Evolutionary conservation across 1,284 basidiomycete genomes (phyloP).

Genomic region (Pseudozyma tsukubaensis): DNA sequence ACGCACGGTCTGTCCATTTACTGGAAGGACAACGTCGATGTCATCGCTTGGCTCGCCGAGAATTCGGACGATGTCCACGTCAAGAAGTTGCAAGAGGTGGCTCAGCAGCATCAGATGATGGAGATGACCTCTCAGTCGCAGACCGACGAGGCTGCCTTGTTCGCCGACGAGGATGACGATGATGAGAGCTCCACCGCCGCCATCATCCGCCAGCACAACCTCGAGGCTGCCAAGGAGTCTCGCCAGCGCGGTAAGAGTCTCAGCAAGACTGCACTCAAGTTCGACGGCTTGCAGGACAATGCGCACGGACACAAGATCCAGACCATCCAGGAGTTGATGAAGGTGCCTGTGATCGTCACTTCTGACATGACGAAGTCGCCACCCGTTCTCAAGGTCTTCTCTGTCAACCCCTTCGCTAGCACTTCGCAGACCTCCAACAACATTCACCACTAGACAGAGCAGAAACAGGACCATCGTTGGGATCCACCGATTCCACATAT

Average conservation of each 20-base stretch:
- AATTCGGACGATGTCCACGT: conserved; percentile 77
- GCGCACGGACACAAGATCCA: conserved; percentile 39
- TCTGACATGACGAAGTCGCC: conserved; percentile 64
- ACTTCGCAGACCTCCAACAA: not conserved
- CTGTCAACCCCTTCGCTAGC: conserved; percentile 38
- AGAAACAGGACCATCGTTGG: not conserved
- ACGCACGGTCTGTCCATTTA: conserved; percentile 87
- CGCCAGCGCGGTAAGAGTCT: conserved; percentile 49
- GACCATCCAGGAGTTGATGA: conserved; percentile 56
- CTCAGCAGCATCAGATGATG: conserved; percentile 55
- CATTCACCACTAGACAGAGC: conserved; percentile 10
- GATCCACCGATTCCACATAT: not conserved
- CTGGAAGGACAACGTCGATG: conserved; percentile 75
- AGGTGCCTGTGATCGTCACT: conserved; percentile 61
- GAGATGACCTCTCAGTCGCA: conserved; percentile 61
- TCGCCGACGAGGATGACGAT: conserved; percentile 57
- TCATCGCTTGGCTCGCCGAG: conserved; percentile 92
- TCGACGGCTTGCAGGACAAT: conserved; percentile 37
- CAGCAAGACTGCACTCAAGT: conserved; percentile 36
- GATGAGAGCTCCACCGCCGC: conserved; percentile 39
- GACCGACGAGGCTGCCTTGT: conserved; percentile 59
- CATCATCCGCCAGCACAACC: conserved; percentile 34
- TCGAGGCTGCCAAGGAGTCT: conserved; percentile 49
- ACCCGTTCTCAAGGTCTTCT: conserved; percentile 63
- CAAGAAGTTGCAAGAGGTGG: conserved; percentile 54